Conservation (phyloP, 2,329 filamentous ascomycete genomes). For the Penicillium brevicompactum region DNA sequence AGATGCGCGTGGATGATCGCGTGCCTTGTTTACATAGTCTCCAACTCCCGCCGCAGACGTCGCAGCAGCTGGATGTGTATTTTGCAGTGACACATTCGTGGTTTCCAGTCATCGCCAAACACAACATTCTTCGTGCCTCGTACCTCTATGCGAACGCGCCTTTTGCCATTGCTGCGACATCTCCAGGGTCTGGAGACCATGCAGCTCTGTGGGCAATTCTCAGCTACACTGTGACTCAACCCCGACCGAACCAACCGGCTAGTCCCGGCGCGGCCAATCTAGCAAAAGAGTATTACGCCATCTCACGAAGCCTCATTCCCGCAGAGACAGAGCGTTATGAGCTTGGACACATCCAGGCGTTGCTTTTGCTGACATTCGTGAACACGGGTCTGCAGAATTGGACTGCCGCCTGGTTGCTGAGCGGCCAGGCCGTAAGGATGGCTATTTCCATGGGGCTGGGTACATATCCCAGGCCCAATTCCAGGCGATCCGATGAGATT, state of each 20-base stretch:
- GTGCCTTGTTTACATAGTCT: constrained; percentile 19
- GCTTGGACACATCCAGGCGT: constrained; percentile 47
- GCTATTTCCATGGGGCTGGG: constrained; percentile 43
- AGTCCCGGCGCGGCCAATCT: constrained; percentile 24
- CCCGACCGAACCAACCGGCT: constrained; percentile 17
- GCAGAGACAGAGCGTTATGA: constrained; percentile 43
- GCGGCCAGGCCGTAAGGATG: constrained; percentile 55
- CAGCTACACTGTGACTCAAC: constrained; percentile 44
- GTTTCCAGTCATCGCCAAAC: constrained; percentile 62
- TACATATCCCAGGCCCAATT: constrained; percentile 24
- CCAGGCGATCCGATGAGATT: constrained; percentile 32
- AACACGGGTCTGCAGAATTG: constrained; percentile 51
- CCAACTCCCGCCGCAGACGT: constrained; percentile 53
- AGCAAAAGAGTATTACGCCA: constrained; percentile 38
- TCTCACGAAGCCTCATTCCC: constrained; percentile 42
- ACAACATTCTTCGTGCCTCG: constrained; percentile 58
- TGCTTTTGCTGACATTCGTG: constrained; percentile 51
- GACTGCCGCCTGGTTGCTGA: constrained; percentile 56
- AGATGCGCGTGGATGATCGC: constrained; percentile 22
- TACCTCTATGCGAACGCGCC: constrained; percentile 56
- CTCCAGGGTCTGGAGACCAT: constrained; percentile 43
- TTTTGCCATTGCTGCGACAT: constrained; percentile 28
- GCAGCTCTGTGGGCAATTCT: constrained; percentile 48
- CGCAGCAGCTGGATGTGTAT: constrained; percentile 58
- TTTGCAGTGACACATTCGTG: constrained; percentile 61